Base-by-base conservation (phyloP, 2,329 filamentous ascomycete genomes). In the Colletotrichum siamense region DNA sequence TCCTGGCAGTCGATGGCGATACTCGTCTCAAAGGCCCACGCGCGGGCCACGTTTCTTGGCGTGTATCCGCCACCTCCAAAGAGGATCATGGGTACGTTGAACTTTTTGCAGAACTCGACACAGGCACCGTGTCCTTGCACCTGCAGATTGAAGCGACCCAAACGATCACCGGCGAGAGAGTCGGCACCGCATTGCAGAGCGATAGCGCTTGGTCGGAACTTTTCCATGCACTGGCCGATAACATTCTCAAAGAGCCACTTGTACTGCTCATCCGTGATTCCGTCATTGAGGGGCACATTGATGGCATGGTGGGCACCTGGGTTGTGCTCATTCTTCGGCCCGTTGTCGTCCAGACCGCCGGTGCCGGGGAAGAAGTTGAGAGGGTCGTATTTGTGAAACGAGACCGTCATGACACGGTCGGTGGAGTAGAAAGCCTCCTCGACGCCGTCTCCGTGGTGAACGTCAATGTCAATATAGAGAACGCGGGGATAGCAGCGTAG, bases 21-120 rank as follows among this genome's bases (percentile, higher is more conserved):
- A 77, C 95, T 94, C 15, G 97, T 99, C 87, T 99, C 97, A 85
- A 98, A 96, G 28, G 96, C 95, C 97, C 97, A 99, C 34, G 96
- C 96, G 70, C 97, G 94, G 57, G 97, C 97, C 8, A 99, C 97
- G 82, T 99, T 99, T 79, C 96, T 92, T 7, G 97, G 96, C 16
- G 97, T 99, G 86, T 99, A 99, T 32, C 97, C 97, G 73, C 97
- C 97, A 52, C 97, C 97, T 61, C 97, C 97, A 75, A 99, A 95
- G 71, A 99, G 92, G 66, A 99, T 92, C 77, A 99, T 90, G 4
- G 97, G 97, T 2, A 98, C 88, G 8, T 91, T 89, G 78, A 96
- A 92, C 63, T 89, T 91, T 85, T 99, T 99, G 85, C 96, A 95
- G 81, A 94, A 98, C 66, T 94, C 92, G 75, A 98, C 95, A 84